These are phyloP conservation scores for Leucogyrophana mollusca DNA, from an alignment of 768 basidiomycete species.

Conservation along the genomic window DNA sequence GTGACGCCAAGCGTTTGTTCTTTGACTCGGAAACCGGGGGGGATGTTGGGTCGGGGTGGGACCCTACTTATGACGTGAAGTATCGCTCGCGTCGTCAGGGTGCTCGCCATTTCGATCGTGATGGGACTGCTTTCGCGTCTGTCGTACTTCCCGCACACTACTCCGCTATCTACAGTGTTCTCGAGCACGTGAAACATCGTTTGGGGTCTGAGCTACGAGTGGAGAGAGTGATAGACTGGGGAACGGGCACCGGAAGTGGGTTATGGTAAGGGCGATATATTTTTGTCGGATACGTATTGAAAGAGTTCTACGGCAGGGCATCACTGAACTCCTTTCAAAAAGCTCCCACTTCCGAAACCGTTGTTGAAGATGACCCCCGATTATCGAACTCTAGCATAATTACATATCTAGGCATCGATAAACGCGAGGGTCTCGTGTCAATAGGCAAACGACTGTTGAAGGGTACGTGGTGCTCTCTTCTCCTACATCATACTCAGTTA, in stretches of 20 bases:
- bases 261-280: slow-evolving; percentile 58
- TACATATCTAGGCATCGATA: slow-evolving; percentile 76
- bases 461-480: slow-evolving; percentile 36
- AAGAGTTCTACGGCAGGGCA: slow-evolving; percentile 49
- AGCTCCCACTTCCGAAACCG: slow-evolving; percentile 12
- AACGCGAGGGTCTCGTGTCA: slow-evolving; percentile 63
- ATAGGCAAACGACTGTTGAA: slow-evolving; percentile 66
- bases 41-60: slow-evolving; percentile 42
- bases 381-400: slow-evolving; percentile 51
- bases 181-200: slow-evolving; percentile 63
- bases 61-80: slow-evolving; percentile 48
- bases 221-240: slow-evolving; percentile 77
- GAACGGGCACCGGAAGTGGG: slow-evolving; percentile 77
- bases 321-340: slow-evolving; percentile 63
- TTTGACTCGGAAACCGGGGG: slow-evolving; percentile 31
- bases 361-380: slow-evolving; percentile 32
- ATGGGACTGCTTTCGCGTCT: slow-evolving; percentile 83
- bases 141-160: slow-evolving; percentile 87
- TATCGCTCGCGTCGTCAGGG: slow-evolving; percentile 64
- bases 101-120: slow-evolving; percentile 58
- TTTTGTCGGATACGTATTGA: slow-evolving; percentile 4
- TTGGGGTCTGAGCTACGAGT: slow-evolving; percentile 61
- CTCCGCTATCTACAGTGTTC: slow-evolving; percentile 73
- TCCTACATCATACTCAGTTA: slow-evolving; percentile 10
- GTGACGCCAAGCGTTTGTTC: slow-evolving; percentile 74